A percentile compares a stretch with the other conserved stretches of the same genome.
phyloP scores from a whole-genome alignment of 1,139 yeast genomes.

The Nakaseomyces delphensis region DNA sequence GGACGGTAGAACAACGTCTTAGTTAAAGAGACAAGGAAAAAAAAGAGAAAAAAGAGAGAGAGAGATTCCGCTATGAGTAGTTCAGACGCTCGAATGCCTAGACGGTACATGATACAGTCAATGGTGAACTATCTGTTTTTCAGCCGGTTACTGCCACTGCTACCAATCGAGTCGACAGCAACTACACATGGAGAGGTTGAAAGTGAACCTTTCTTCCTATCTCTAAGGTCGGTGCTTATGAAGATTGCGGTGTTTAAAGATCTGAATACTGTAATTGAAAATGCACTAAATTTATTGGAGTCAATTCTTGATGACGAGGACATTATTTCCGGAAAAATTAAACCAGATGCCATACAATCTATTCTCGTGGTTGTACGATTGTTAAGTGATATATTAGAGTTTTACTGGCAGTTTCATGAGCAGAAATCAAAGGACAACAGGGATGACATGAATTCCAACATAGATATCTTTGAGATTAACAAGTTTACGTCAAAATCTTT shows the following conservation, averaged over 20 bases:
- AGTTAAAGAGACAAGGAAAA: not conserved
- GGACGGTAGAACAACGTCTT: no score
- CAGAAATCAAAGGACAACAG: slow-evolving; percentile 3
- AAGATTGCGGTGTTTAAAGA: slow-evolving; percentile 25
- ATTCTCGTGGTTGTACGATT: slow-evolving; percentile 23
- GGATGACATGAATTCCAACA: slow-evolving; percentile 7
- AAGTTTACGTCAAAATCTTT: slow-evolving; percentile 4
- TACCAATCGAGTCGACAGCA: slow-evolving; percentile 21
- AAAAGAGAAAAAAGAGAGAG: not conserved
- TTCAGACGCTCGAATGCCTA: slow-evolving; percentile 3
- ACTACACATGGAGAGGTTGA: slow-evolving; percentile 25
- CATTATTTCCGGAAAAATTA: slow-evolving; percentile 13
- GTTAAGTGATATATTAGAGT: slow-evolving; percentile 26
- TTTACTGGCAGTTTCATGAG: slow-evolving; percentile 23
- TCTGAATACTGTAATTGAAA: slow-evolving; percentile 18
- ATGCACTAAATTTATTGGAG: slow-evolving; percentile 19
- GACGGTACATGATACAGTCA: slow-evolving; percentile 11
- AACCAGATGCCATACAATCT: slow-evolving; percentile 14
- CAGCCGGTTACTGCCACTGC: slow-evolving; percentile 19
- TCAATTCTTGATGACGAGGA: slow-evolving; percentile 17
- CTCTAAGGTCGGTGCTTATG: slow-evolving; percentile 25
- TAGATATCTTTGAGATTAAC: slow-evolving; percentile 4
- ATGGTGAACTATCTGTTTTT: slow-evolving; percentile 19
- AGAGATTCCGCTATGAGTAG: not conserved
- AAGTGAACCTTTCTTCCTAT: slow-evolving; percentile 20